These are phyloP conservation scores for Peterozyma toletana DNA, from an alignment of 805 yeast species.

Conservation along the genomic window DNA sequence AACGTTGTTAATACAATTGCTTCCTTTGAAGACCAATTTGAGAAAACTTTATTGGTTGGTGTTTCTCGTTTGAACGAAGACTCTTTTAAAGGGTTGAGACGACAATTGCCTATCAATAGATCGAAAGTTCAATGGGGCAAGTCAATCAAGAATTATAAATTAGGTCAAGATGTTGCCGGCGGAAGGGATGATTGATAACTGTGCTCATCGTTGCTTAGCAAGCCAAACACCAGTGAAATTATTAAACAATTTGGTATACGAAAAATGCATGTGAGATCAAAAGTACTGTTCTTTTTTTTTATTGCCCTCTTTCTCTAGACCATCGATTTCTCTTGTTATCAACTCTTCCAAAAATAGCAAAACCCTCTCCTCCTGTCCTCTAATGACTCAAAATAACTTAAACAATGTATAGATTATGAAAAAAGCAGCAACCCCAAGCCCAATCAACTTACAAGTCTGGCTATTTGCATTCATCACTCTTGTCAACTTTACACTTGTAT, in stretches of 20 bases:
- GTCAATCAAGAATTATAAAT: slow-evolving; percentile 81
- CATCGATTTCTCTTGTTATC: too few species aligned
- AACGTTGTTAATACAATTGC: slow-evolving; percentile 39
- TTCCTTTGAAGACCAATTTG: slow-evolving; percentile 51
- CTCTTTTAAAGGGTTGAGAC: slow-evolving; percentile 76
- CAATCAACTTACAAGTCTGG: slow-evolving; percentile 52
- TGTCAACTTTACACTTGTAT: slow-evolving; percentile 43
- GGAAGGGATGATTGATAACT: slow-evolving; percentile 20
- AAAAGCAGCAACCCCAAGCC: slow-evolving; percentile 44
- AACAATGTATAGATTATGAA: slow-evolving; percentile 50
- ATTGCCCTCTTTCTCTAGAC: too few species aligned
- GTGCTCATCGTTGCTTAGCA: too few species aligned
- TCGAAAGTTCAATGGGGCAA: slow-evolving; percentile 93
- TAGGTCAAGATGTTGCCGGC: slow-evolving; percentile 72
- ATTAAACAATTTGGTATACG: too few species aligned
- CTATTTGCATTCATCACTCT: slow-evolving; percentile 55
- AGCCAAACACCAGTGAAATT: too few species aligned
- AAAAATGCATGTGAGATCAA: too few species aligned
- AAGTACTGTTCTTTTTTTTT: too few species aligned
- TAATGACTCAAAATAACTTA: slow-evolving; percentile 31
- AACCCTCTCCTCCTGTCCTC: background rate
- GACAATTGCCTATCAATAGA: slow-evolving; percentile 88
- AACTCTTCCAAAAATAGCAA: too few species aligned
- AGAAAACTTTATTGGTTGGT: slow-evolving; percentile 49
- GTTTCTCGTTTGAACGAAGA: slow-evolving; percentile 71